Base-by-base conservation (phyloP, 441 rosid genomes). In the Capsella rubella region DNA sequence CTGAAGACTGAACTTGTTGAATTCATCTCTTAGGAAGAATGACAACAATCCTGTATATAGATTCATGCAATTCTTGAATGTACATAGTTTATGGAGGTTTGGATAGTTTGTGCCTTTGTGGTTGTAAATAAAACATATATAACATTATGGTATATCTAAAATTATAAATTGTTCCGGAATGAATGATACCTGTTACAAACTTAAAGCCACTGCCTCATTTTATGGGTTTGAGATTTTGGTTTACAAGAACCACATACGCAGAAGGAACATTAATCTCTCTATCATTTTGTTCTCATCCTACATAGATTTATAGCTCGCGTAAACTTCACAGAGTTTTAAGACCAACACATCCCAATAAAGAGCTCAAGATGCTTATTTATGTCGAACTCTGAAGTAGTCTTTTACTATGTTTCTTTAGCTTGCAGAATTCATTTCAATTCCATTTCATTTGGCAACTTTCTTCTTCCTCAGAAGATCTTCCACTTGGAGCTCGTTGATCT, bases 401-500 rank as follows among this genome's bases (percentile, higher is more conserved):
- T 27, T 8, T 14, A 40, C 14, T 7, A 61, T 27, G 37, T 43
- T 62, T n/a, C 39, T n/a, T 42, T 42, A 74, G 63, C 56, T 21
- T 51, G 49, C 46, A 31, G 21, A 58, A 14, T 50, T 29, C 73
- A 10, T 58, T 21, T 57, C n/a, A 12, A 9, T 39, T 32, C 10
- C 54, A 40, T 14, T 69, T 78, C 61, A 72, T 68, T 72, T 61
- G 55, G 55, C 35, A 60, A 54, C 72, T 78, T 60, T 73, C 79
- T 85, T 86, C 73, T 82, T 89, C 72, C 94, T 82, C 53, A 92
- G 74, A 25, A 92, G 86, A 65, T 81, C 80, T 57, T 86, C 88
- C 67, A 92, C 75, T 73, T 85, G 80, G 51, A 92, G 90, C 32
- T 69, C 77, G 70, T 82, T 88, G 83, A 95, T 89, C 85, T 90